phyloP scores from a whole-genome alignment of 2,329 filamentous ascomycete species.

The Onygenales sp. region DNA sequence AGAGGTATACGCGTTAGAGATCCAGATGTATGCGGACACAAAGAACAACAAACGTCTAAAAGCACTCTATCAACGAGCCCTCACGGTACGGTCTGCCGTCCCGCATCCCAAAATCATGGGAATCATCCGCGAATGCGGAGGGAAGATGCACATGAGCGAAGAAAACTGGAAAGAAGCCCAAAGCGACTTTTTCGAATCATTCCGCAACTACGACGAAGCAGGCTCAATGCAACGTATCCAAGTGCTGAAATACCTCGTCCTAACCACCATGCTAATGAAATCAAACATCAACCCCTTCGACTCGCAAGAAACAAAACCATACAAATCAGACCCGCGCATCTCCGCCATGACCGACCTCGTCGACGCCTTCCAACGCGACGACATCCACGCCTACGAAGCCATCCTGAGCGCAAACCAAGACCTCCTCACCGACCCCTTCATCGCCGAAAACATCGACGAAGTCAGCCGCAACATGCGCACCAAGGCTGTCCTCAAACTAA shows the following conservation, averaged over 20 bases:
- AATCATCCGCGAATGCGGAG: conserved; percentile 94
- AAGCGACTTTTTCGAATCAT: conserved; percentile 96
- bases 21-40: conserved; percentile 96
- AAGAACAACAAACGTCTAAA: conserved; percentile 97
- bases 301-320: conserved; percentile 96
- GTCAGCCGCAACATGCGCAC: conserved; percentile 97
- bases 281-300: conserved; percentile 98
- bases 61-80: conserved; percentile 78
- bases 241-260: conserved; percentile 90
- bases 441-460: conserved; percentile 98
- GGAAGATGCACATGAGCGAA: conserved; percentile 99
- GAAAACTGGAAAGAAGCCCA: conserved; percentile 98
- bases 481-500: conserved; percentile 85
- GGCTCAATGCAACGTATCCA: conserved; percentile 93
- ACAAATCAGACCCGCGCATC: conserved; percentile 90
- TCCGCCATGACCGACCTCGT: conserved; percentile 96
- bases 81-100: conserved; percentile 91
- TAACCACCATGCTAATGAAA: conserved; percentile 97
- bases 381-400: conserved; percentile 82
- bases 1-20: conserved; percentile 93
- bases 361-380: conserved; percentile 90
- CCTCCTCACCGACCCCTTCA: conserved; percentile 84
- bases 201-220: conserved; percentile 97
- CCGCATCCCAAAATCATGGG: conserved; percentile 99
- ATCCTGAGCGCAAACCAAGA: conserved; percentile 83